Evolutionary conservation across 2,329 filamentous ascomycete species (phyloP), one percentile per base, ranked within the genome.

Genomic region (Chrysoporthe deuterocubensis): DNA sequence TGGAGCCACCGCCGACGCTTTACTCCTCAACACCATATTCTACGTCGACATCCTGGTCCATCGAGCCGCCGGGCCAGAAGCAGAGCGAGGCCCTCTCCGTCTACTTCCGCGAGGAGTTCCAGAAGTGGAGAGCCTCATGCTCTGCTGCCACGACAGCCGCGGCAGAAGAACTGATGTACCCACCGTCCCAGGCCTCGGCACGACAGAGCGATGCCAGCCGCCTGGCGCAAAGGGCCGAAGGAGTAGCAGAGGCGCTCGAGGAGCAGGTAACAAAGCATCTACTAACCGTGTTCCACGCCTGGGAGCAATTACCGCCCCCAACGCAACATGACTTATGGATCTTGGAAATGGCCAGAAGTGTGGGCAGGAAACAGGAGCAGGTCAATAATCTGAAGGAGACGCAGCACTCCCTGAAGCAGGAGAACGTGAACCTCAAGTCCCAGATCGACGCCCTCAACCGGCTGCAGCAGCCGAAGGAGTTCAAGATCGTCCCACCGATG

Each of bases 1-100:
- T 98, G 1, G 88, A 91, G 46, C 85, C 92, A 11, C 93, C 94
- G 3, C 90, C 92, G 4, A 96, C 93, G 0, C 83, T 97, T 7
- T 95, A 94, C 80, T 91, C 92, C 11, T 87, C 90, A 0, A 92
- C 90, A 7, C 93, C 94, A 42, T 91, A 96, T 74, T 84, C 93
- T 1, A 93, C 91, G 0, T 84, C 88, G 26, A 88, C 90, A 3
- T 96, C 93, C 0, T 97, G 95, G 89, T 93, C 93, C 0, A 87
- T 97, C 43, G 83, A 88, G 32, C 90, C 92, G 1, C 94, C 94
- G 0, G 89, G 88, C 0, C 84, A 89, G 70, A 87, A 89, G 71
- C 92, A 97, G 77, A 89, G 89, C 62, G 89, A 92, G 18, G 90
- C 92, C 1, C 82, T 97, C 18, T 84, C 87, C 54, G 80, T 84